These are phyloP conservation scores for Backusella circina DNA, from an alignment of 192 early-diverging fungal species.

Conservation along the genomic window DNA sequence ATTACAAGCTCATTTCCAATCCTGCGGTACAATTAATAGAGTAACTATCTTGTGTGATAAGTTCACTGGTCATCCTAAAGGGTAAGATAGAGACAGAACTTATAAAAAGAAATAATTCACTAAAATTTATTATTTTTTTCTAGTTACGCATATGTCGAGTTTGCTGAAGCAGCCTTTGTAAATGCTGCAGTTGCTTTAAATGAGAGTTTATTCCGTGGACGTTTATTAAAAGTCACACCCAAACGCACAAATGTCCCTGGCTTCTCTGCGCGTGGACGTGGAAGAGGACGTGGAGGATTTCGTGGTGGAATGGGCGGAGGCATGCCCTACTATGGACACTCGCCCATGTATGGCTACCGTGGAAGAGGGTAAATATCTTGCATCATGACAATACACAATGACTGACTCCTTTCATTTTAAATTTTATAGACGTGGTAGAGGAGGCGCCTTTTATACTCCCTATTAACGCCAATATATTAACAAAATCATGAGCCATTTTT, in stretches of 20 bases:
- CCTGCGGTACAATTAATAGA: conserved; percentile 94
- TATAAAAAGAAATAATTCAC: not conserved
- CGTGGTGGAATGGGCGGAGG: conserved; percentile 55
- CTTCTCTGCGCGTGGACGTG: conserved; percentile 73
- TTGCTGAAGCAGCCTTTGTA: conserved; percentile 80
- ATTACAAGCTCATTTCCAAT: conserved; percentile 91
- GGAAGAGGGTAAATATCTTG: conserved; percentile 33
- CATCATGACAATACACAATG: not conserved
- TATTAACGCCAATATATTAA: conserved; percentile 21
- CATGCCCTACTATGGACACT: conserved; percentile 29
- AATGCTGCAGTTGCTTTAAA: conserved; percentile 82
- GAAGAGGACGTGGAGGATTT: conserved; percentile 67
- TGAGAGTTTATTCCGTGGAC: conserved; percentile 85
- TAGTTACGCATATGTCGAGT: conserved; percentile 94
- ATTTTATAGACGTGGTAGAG: conserved; percentile 36
- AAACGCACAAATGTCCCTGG: conserved; percentile 96
- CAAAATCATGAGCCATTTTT: not conserved
- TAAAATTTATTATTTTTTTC: not conserved
- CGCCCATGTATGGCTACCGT: conserved; percentile 43
- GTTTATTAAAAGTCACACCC: conserved; percentile 72
- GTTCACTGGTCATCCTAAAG: conserved; percentile 87
- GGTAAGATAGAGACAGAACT: conserved; percentile 26
- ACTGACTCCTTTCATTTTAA: not conserved
- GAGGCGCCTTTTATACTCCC: conserved; percentile 38
- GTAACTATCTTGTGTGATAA: conserved; percentile 96